Base-by-base conservation (phyloP, 1,284 basidiomycete genomes). In the Cutaneotrichosporon sp. region DNA sequence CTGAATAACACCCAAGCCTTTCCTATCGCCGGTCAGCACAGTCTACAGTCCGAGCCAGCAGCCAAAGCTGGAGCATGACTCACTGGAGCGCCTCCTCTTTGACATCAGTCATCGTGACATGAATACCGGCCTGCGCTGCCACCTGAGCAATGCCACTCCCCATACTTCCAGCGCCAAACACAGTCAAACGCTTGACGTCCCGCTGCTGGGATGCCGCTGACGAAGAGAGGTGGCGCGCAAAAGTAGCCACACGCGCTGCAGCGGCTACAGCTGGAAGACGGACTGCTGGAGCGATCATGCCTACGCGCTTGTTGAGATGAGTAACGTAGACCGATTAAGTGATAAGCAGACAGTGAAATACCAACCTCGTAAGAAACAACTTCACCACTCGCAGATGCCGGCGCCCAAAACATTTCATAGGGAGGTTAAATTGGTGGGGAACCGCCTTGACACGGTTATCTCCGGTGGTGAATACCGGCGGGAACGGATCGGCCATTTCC, bases 91-190 rank as follows among this genome's bases (percentile, higher is more conserved):
- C 71, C 49, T 68, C 64, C 27, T 77, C 74, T 20, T 70, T 75
- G 24, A 76, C 72, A 46, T 78, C 76, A 12, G 71, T 69, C 45
- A 76, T 62, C 7, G 72, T 61, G 22, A 75, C 71, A 64, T 76
- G 76, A 58, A 77, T 60, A 0, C 77, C 78, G 37, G 66, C 75
- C 62, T 76, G 74, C 22, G 78, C 77, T 0, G 75, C 75, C 8
- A 79, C 74, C 57, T 80, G 78, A 1, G 75, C 78, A 34, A 80
- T 79, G 4, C 79, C 79, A 47, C 77, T 74, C 53, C 78, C 78
- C 79, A 80, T 80, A 32, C 79, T 62, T 0, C 78, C 78, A 14
- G 75, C 76, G 11, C 76, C 76, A 55, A 78, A 76, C 16, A 77
- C 71, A 0, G 76, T 76, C 37, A 78, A 44, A 27, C 64, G 61